Base-by-base conservation (phyloP, 768 basidiomycete genomes). In the Collybia mongolica region DNA sequence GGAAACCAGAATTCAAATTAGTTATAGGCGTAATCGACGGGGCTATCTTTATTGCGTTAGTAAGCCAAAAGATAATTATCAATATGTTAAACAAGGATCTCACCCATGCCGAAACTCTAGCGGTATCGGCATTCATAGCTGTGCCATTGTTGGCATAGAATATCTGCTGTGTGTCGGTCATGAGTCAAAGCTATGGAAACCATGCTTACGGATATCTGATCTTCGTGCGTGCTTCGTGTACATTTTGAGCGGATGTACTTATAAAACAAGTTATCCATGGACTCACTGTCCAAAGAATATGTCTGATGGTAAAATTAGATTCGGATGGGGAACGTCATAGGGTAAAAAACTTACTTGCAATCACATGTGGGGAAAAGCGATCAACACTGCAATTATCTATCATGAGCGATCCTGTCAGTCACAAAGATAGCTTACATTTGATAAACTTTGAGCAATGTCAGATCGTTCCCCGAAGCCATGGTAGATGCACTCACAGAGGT, bases 301-400 rank as follows among this genome's bases (percentile, higher is more conserved):
- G 55, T 80, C 86, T 83, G 48, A 35, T 44, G 60, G 54, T 20
- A 37, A 38, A 44, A 36, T 22, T 43, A 46, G 44, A 49, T 39
- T 8, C 14, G 19, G 6, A 18, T n/a, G 11, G 11, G 19, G 35
- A 15, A 1, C 6, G 9, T 2, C n/a, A 1, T 7, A 29, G 49
- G 26, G 12, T n/a, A 29, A 19, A 23, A 4, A 8, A 74, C 84
- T 38, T 46, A 86, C 84, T 84, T 39, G 86, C 83, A 53, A 89
- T 85, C 48, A 88, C 86, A 57, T 89, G 87, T 24, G 86, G 86
- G 6, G 86, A 83, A 65, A 76, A 89, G n/a, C 86, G 83, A 57
- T 89, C 86, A 48, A 89, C 81, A 48, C 86, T 88, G 44, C 24
- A 14, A 53, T 35, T 40, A 46, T 42, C 11, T 28, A 24, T 50